Base-by-base conservation (phyloP, 108 stramenopile genomes). In the Bacterosira constricta region DNA sequence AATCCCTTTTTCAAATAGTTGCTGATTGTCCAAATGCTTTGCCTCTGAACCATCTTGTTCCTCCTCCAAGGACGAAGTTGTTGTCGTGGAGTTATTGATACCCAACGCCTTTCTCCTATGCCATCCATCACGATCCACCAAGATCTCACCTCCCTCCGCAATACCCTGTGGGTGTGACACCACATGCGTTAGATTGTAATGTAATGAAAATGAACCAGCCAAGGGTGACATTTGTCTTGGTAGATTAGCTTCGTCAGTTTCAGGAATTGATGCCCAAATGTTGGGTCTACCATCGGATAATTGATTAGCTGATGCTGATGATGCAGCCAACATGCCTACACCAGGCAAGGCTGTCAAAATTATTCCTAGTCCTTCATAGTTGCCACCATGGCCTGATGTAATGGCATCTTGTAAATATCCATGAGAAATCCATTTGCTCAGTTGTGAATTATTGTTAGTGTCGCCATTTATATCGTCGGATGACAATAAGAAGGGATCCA, bases 151-250 rank as follows among this genome's bases (percentile, higher is more conserved):
- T 26, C 69, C 69, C 8, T 4, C 37, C 12, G 18, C 15, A 1
- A 78, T 58, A 1, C 68, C 68, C 30, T 11, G 15, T 0, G 36
- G 31, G 1, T n/a, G n/a, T 26, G 63, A 60, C 10, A 55, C 57
- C 36, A 45, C 30, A 52, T 64, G 51, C 32, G 63, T 78, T 32
- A 71, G 50, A 60, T 78, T 78, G 51, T 78, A 65, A 65, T 78
- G 47, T 1, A 71, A 45, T 18, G 77, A 46, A 45, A 78, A 78
- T 21, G 69, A 69, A 25, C 69, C 77, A 4, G 77, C 69, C 7
- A 69, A 21, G n/a, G 69, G 63, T 15, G 68, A 69, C 12, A 25
- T 36, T 26, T 44, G 8, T 23, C 77, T 35, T 7, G 69, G 63
- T 41, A 64, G 55, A 35, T 64, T 42, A 13, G 57, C 69, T 31